phyloP scores from a whole-genome alignment of 2,329 filamentous ascomycete genomes.

The Metarhizium anisopliae region DNA sequence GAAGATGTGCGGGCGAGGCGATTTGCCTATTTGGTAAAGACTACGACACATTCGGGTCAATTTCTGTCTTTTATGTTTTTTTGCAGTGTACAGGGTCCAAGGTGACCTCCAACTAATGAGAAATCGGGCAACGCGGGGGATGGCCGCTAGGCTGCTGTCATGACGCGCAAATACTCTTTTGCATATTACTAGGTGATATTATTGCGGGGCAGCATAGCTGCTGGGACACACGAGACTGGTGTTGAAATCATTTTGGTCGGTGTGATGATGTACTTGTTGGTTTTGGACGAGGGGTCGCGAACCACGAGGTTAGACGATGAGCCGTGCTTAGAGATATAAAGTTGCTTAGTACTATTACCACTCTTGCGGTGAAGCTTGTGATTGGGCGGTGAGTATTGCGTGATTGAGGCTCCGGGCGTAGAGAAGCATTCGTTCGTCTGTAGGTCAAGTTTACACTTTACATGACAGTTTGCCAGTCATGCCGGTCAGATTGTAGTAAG shows the following conservation, averaged over 20 bases:
- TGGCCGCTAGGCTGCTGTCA: background rate
- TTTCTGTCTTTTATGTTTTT: background rate
- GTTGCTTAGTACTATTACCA: too few species aligned
- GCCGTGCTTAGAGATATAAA: too few species aligned
- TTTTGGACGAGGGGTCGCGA: too few species aligned
- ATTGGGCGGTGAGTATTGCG: too few species aligned
- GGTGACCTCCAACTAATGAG: background rate
- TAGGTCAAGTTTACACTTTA: too few species aligned
- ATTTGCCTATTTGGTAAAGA: background rate
- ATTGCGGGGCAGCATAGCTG: background rate
- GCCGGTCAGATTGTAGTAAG: too few species aligned
- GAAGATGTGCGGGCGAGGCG: background rate
- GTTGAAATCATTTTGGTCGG: background rate
- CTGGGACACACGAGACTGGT: background rate
- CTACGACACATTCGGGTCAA: background rate
- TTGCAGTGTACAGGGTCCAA: background rate
- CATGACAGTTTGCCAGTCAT: too few species aligned
- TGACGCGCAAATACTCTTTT: background rate
- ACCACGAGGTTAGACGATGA: too few species aligned
- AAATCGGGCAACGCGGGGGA: background rate
- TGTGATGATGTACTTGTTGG: too few species aligned
- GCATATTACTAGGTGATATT: background rate
- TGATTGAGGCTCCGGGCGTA: too few species aligned
- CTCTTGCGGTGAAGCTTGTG: too few species aligned
- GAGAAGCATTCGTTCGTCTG: too few species aligned